Conservation (phyloP, 306 rosid genomes). For the Albizia julibrissin region DNA sequence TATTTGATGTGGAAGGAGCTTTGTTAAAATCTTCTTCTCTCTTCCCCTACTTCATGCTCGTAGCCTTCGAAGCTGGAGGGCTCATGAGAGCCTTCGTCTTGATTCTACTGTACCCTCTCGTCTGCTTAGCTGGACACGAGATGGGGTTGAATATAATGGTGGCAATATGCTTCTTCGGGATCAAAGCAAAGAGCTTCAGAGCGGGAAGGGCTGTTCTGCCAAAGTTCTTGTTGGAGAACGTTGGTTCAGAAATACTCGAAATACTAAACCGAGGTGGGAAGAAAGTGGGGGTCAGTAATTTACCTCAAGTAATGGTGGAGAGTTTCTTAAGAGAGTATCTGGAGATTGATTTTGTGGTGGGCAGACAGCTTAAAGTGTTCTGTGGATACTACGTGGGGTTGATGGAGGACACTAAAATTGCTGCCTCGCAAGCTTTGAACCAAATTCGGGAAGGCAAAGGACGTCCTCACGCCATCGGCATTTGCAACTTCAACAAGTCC, state of each 20-base stretch:
- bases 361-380: conserved; percentile 63
- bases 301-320: conserved; percentile 78
- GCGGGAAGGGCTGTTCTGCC: conserved; percentile 72
- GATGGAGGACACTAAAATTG: conserved; percentile 47
- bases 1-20: conserved; percentile 72
- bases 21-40: conserved; percentile 56
- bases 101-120: conserved; percentile 60
- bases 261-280: conserved; percentile 49
- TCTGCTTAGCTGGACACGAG: conserved; percentile 44
- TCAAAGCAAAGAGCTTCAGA: conserved; percentile 64
- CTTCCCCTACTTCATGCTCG: conserved; percentile 87
- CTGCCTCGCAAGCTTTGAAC: conserved; percentile 21
- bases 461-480: conserved; percentile 49
- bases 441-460: conserved; percentile 39
- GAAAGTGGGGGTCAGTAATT: conserved; percentile 58
- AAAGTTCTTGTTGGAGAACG: conserved; percentile 73
- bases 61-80: conserved; percentile 85
- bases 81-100: conserved; percentile 53
- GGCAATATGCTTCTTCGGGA: conserved; percentile 73
- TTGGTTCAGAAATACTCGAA: conserved; percentile 68
- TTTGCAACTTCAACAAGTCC: conserved; percentile 39
- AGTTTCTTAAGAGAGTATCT: conserved; percentile 76
- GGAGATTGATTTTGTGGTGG: conserved; percentile 65
- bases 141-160: conserved; percentile 77
- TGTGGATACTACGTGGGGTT: conserved; percentile 73